Evolutionary conservation across 2,329 filamentous ascomycete genomes (phyloP).

Genomic region (Thielaviopsis cerberus): DNA sequence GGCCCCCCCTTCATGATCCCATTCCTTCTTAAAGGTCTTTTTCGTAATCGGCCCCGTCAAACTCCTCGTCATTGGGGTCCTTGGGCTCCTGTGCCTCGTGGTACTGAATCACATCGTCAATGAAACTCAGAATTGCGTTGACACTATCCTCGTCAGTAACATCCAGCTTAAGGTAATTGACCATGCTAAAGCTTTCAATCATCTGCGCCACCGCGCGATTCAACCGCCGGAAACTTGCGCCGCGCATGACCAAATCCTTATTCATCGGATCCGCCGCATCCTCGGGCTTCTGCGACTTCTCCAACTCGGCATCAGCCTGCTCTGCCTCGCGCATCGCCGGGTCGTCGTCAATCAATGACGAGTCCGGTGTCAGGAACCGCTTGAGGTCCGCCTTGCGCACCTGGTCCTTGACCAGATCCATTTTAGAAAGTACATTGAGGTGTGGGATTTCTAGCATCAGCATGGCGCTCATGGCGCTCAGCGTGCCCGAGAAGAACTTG

Average conservation of each 20-base stretch:
- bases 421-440: constrained; percentile 90
- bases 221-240: constrained; percentile 61
- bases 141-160: constrained; percentile 86
- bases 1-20: not conserved
- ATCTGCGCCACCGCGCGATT: constrained; percentile 77
- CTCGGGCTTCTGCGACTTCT: constrained; percentile 33
- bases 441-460: constrained; percentile 95
- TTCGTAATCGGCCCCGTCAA: constrained; percentile 23
- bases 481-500: constrained; percentile 90
- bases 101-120: constrained; percentile 84
- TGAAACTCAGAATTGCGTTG: constrained; percentile 65
- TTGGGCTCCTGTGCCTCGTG: constrained; percentile 84
- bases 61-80: constrained; percentile 49
- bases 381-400: constrained; percentile 76
- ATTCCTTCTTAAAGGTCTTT: constrained; percentile 13
- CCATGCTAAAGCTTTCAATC: constrained; percentile 96
- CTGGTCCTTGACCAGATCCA: constrained; percentile 87
- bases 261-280: constrained; percentile 36
- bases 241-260: constrained; percentile 55
- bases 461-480: constrained; percentile 98
- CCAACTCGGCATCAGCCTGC: constrained; percentile 38
- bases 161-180: constrained; percentile 81
- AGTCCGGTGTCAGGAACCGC: constrained; percentile 75
- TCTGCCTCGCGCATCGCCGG: constrained; percentile 29
- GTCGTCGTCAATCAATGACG: constrained; percentile 64